These are phyloP conservation scores for Kodamaea plutei DNA, from an alignment of 1,139 yeast species.

Conservation along the genomic window DNA sequence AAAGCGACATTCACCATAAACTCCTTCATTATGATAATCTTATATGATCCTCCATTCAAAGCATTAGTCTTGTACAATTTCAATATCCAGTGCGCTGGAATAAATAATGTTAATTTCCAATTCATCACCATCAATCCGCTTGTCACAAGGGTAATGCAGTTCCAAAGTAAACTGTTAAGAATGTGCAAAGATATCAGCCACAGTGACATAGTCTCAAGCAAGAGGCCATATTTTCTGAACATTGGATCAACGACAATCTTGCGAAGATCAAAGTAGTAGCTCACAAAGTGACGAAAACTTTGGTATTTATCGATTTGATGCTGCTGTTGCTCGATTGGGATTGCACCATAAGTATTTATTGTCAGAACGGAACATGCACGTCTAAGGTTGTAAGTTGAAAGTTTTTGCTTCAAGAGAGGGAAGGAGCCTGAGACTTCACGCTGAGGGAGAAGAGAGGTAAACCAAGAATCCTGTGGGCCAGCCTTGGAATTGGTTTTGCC, in stretches of 20 bases:
- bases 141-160: constrained; percentile 6
- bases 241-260: constrained; percentile 15
- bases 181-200: constrained; percentile 6
- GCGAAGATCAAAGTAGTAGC: constrained; percentile 19
- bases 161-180: constrained; percentile 11
- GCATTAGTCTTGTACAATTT: constrained; percentile 19
- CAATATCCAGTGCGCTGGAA: constrained; percentile 6
- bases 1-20: constrained; percentile 1
- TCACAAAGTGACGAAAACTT: constrained; percentile 18
- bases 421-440: constrained; percentile 8
- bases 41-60: constrained; percentile 12
- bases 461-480: neutral
- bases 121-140: constrained; percentile 3
- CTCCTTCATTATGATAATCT: constrained; percentile 5
- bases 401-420: constrained; percentile 13
- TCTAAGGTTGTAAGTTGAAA: constrained; percentile 14
- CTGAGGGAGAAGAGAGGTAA: neutral
- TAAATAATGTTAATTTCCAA: constrained; percentile 1
- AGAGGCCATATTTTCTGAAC: constrained; percentile 13
- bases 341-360: constrained; percentile 10
- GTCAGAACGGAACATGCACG: constrained; percentile 13
- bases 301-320: constrained; percentile 7
- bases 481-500: neutral
- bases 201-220: constrained; percentile 9
- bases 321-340: constrained; percentile 4